These are phyloP conservation scores for Ascochyta rabiei DNA, from an alignment of 2,329 filamentous ascomycete species.

Conservation along the genomic window DNA sequence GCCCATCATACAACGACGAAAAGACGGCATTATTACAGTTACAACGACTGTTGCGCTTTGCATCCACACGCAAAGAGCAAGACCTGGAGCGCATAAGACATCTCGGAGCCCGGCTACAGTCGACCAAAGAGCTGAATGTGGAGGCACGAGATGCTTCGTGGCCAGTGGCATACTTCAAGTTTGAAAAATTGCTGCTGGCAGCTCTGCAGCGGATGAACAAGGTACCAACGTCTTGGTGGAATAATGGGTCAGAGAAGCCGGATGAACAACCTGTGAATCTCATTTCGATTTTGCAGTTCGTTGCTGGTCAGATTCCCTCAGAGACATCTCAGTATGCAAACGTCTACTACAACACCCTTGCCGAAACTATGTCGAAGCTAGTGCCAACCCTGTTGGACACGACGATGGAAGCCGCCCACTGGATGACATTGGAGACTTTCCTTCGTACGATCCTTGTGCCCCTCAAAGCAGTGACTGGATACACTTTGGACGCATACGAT, in stretches of 20 bases:
- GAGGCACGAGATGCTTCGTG: conserved; percentile 42
- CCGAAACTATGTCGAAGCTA: conserved; percentile 28
- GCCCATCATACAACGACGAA: conserved; percentile 44
- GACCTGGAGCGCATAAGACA: conserved; percentile 51
- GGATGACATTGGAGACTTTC: conserved; percentile 21
- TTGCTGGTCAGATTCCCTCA: conserved; percentile 41
- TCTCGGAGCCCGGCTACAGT: conserved; percentile 49
- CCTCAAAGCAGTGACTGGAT: conserved; percentile 40
- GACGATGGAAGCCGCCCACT: neutral
- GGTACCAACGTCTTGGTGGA: conserved; percentile 11
- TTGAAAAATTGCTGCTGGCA: conserved; percentile 49
- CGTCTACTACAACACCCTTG: conserved; percentile 43
- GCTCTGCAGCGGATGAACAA: conserved; percentile 36
- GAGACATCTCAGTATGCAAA: conserved; percentile 41
- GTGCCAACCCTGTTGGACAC: conserved; percentile 7
- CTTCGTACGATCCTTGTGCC: conserved; percentile 37
- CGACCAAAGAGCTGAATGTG: conserved; percentile 32
- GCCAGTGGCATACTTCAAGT: conserved; percentile 50
- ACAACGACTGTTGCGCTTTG: conserved; percentile 53
- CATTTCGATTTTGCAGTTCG: conserved; percentile 34
- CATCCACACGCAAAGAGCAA: conserved; percentile 41
- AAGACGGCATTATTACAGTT: conserved; percentile 51
- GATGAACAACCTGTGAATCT: conserved; percentile 19
- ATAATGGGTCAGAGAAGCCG: conserved; percentile 3
- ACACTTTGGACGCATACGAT: conserved; percentile 47